These are phyloP conservation scores for Plantago rigida DNA, from an alignment of 305 asterid species.

Conservation along the genomic window DNA sequence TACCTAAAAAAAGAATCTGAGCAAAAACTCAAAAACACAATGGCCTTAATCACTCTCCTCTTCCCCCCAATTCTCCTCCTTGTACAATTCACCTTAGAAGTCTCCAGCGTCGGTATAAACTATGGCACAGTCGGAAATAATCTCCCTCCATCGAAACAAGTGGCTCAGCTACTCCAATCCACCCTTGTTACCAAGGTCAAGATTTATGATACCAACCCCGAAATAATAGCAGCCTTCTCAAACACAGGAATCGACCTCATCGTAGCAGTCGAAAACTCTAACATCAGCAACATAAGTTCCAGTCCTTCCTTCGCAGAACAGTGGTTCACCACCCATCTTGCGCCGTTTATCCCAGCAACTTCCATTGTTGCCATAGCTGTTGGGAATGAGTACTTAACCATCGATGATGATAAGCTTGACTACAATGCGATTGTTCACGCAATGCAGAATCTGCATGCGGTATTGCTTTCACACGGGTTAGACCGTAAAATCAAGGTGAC, in stretches of 20 bases:
- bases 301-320: constrained; percentile 36
- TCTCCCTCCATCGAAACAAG: constrained; percentile 60
- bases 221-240: constrained; percentile 70
- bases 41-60: not conserved
- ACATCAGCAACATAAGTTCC: constrained; percentile 45
- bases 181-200: constrained; percentile 56
- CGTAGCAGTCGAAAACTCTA: constrained; percentile 57
- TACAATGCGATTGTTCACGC: constrained; percentile 53
- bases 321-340: constrained; percentile 65
- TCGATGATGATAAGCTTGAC: constrained; percentile 52
- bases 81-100: not conserved
- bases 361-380: constrained; percentile 59
- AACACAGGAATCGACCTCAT: constrained; percentile 70
- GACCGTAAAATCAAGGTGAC: constrained; percentile 58
- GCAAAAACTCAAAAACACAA: not conserved
- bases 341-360: constrained; percentile 53
- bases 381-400: constrained; percentile 68
- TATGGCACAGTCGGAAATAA: constrained; percentile 80
- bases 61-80: not conserved
- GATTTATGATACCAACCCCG: constrained; percentile 78
- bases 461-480: constrained; percentile 47
- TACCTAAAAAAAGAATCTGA: not conserved
- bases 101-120: constrained; percentile 50
- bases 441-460: constrained; percentile 56
- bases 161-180: constrained; percentile 60